Conservation (phyloP, 768 basidiomycete species). For the Termitomyces sp. region DNA sequence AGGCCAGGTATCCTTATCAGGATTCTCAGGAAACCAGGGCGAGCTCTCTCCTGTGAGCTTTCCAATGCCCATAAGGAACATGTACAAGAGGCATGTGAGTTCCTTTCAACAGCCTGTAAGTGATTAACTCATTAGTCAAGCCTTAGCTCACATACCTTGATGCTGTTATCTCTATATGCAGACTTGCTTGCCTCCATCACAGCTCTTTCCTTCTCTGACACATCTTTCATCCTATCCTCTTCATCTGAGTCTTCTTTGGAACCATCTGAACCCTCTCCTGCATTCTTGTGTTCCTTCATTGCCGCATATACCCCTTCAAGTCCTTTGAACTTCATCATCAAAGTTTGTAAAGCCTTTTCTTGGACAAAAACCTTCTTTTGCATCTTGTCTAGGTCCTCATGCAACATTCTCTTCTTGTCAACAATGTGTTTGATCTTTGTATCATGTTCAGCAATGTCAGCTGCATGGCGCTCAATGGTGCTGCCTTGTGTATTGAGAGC, state of each 20-base stretch:
- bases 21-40: not conserved
- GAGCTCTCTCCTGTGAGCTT: not conserved
- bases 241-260: not conserved
- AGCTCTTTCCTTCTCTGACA: no score
- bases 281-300: not conserved
- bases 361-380: not conserved
- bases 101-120: not conserved
- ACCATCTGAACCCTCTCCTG: not conserved
- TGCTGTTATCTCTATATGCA: not conserved
- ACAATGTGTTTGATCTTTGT: no score
- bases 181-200: no score
- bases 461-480: no score
- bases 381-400: not conserved
- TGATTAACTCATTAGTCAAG: not conserved
- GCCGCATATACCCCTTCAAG: not conserved
- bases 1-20: not conserved
- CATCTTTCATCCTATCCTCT: no score
- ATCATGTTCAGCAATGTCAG: no score
- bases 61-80: not conserved
- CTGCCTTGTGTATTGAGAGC: no score
- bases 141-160: not conserved
- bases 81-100: not conserved
- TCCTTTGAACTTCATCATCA: not conserved
- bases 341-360: not conserved
- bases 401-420: not conserved